These are phyloP conservation scores for Pleomassaria siparia DNA, from an alignment of 2,329 filamentous ascomycete species.

Conservation along the genomic window DNA sequence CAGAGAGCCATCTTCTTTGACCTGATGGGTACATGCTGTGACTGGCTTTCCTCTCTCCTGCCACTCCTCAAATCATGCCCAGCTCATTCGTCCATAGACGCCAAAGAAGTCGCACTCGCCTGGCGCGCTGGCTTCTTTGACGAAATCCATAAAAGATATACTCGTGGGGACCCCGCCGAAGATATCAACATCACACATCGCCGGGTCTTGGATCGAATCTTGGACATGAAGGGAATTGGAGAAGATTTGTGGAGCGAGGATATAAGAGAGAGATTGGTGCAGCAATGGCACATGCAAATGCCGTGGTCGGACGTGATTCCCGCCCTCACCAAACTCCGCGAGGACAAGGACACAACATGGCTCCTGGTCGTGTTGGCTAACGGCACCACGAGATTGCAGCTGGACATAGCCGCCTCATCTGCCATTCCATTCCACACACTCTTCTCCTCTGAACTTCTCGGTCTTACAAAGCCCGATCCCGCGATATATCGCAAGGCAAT, in stretches of 20 bases:
- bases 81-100: conserved; percentile 6
- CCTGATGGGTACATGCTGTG: conserved; percentile 61
- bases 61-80: conserved; percentile 7
- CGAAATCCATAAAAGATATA: conserved; percentile 46
- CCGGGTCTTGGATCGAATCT: conserved; percentile 43
- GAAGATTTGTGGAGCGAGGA: conserved; percentile 17
- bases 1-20: conserved; percentile 56
- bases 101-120: conserved; percentile 47
- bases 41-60: conserved; percentile 50
- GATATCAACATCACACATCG: conserved; percentile 56
- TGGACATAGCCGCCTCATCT: conserved; percentile 54
- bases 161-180: conserved; percentile 42
- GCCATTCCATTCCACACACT: conserved; percentile 54
- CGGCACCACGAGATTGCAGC: conserved; percentile 57
- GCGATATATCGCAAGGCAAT: conserved; percentile 52
- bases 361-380: conserved; percentile 56
- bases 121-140: conserved; percentile 57
- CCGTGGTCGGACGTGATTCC: conserved; percentile 55
- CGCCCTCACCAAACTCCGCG: conserved; percentile 46
- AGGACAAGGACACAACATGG: conserved; percentile 30
- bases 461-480: conserved; percentile 48
- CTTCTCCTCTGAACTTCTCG: conserved; percentile 56
- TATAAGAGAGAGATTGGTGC: conserved; percentile 26
- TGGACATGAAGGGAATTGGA: conserved; percentile 27
- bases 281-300: conserved; percentile 52